Conservation (phyloP, 2,329 filamentous ascomycete species). For the Scedosporium minutisporum region DNA sequence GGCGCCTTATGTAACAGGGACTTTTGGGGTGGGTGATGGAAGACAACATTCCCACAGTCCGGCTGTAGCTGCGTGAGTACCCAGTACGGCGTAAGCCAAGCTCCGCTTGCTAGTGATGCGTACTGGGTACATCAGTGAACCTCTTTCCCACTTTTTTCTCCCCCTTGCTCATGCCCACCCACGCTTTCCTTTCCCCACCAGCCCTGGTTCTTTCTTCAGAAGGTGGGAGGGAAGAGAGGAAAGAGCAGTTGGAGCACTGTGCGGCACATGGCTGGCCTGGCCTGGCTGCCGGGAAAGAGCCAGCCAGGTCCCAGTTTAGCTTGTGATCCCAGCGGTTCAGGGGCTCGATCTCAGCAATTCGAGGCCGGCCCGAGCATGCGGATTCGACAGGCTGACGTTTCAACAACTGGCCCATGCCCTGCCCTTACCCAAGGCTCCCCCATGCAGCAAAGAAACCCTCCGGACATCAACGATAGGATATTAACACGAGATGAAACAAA, state of each 20-base stretch:
- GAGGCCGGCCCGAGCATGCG: constrained; percentile 6
- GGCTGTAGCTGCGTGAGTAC: neutral
- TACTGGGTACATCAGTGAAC: neutral
- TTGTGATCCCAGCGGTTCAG: constrained; percentile 1
- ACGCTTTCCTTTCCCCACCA: neutral
- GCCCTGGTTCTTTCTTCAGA: neutral
- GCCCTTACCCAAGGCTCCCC: neutral
- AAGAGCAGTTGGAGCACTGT: neutral
- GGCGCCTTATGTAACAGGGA: neutral
- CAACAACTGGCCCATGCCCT: constrained; percentile 1
- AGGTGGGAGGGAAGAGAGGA: neutral
- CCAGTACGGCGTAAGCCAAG: neutral
- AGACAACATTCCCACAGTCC: neutral
- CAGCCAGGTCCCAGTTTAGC: neutral
- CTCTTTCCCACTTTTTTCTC: neutral
- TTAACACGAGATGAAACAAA: neutral
- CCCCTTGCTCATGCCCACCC: neutral
- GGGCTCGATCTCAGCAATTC: constrained; percentile 3
- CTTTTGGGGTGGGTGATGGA: neutral
- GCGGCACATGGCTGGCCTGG: neutral
- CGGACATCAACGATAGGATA: neutral
- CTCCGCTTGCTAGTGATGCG: neutral
- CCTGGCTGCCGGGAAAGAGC: neutral
- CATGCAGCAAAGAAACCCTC: neutral
- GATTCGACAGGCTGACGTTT: constrained; percentile 3